Percentiles rank a stretch among this genome's conserved stretches.
Evolutionary conservation across 75 land plant genomes (phyloP).

Genomic region (Sequoia sempervirens): DNA sequence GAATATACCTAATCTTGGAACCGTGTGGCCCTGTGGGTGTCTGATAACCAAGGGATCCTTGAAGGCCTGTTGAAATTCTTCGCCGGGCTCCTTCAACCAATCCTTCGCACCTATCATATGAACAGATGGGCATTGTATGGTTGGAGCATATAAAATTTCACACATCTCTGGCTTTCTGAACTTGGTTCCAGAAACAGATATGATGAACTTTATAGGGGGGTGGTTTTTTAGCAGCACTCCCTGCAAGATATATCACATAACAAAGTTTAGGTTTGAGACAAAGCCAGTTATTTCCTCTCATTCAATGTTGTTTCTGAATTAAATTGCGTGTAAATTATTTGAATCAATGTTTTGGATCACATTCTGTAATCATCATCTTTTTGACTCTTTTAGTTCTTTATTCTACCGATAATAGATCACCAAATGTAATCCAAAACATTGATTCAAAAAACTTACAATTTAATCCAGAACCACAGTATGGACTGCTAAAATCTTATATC

Average conservation of each 20-base stretch:
- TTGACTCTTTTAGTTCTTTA: too few species aligned
- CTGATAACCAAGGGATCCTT: slow-evolving; percentile 54
- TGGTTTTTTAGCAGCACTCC: slow-evolving; percentile 65
- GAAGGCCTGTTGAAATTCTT: slow-evolving; percentile 62
- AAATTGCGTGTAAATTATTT: too few species aligned
- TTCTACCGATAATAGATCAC: too few species aligned
- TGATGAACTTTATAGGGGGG: slow-evolving; percentile 63
- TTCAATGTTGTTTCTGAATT: too few species aligned
- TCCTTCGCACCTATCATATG: slow-evolving; percentile 80
- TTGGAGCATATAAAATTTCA: slow-evolving; percentile 55
- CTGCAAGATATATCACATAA: slow-evolving; percentile 20
- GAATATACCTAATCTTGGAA: slow-evolving; percentile 72
- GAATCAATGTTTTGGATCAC: too few species aligned
- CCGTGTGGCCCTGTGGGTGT: slow-evolving; percentile 85
- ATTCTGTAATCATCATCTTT: too few species aligned
- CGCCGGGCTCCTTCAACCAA: slow-evolving; percentile 55
- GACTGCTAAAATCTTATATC: too few species aligned
- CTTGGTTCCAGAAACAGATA: slow-evolving; percentile 68
- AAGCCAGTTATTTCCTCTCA: not conserved
- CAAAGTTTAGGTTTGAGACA: not conserved
- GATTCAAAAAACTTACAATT: too few species aligned
- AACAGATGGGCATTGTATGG: slow-evolving; percentile 63
- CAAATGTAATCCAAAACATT: too few species aligned
- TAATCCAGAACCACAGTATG: too few species aligned
- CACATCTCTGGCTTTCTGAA: slow-evolving; percentile 54